Conservation (phyloP, 345 rosid species). For the Eucalyptus tenuipes region DNA sequence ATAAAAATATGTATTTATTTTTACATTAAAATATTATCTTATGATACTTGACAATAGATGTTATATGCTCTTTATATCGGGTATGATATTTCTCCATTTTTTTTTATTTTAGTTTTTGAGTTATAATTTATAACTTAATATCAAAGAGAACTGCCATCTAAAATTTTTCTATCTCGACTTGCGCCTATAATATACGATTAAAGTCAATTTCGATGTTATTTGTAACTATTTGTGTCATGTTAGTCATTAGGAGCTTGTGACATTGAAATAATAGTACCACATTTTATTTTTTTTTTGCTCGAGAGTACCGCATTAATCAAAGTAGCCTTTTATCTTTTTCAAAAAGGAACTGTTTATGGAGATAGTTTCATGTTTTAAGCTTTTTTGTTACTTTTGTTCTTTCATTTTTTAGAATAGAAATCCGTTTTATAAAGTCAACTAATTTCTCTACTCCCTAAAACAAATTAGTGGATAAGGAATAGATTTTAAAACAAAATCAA, state of each 20-base stretch:
- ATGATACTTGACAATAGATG: background rate
- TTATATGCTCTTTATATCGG: background rate
- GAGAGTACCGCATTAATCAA: background rate
- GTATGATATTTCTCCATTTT: accelerated
- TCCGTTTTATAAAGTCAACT: too few relatives aligned
- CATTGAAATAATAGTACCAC: background rate
- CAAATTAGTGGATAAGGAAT: accelerated
- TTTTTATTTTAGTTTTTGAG: background rate
- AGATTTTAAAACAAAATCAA: too few relatives aligned
- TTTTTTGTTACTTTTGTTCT: too few relatives aligned
- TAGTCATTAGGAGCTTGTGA: background rate
- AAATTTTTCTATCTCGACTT: background rate
- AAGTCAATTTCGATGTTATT: background rate
- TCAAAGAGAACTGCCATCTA: background rate
- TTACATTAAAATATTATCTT: background rate
- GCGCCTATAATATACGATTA: background rate
- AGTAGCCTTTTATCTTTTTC: background rate
- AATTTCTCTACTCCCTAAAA: too few relatives aligned
- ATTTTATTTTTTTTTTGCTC: background rate
- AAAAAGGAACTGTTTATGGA: background rate
- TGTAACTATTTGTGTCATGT: background rate
- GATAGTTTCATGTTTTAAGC: background rate
- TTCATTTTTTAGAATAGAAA: too few relatives aligned
- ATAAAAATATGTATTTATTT: background rate
- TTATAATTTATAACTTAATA: background rate